These are phyloP conservation scores for Xylaria sp. DNA, from an alignment of 2,329 filamentous ascomycete species.

Conservation along the genomic window DNA sequence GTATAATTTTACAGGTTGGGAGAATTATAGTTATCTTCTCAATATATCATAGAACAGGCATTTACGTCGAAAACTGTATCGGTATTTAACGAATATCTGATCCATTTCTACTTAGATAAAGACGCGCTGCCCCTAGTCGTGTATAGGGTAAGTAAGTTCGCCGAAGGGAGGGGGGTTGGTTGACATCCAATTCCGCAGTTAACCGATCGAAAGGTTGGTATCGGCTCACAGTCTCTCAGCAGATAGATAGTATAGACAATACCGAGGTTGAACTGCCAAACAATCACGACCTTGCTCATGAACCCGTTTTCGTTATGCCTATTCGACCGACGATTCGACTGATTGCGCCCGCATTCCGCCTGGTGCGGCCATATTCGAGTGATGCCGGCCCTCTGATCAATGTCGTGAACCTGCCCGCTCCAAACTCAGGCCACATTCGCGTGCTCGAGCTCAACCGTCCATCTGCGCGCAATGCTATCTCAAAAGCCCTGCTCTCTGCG, in stretches of 20 bases:
- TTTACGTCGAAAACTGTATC: not conserved
- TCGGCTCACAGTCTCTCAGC: not conserved
- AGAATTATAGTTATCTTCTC: not conserved
- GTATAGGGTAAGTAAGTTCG: constrained; percentile 1
- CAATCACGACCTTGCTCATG: too few species aligned
- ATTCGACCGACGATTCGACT: constrained; percentile 42
- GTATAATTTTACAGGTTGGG: not conserved
- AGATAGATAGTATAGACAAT: too few species aligned
- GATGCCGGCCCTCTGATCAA: constrained; percentile 67
- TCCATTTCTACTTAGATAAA: not conserved
- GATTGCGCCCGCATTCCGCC: constrained; percentile 33
- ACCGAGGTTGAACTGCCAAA: too few species aligned
- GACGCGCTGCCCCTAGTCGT: not conserved
- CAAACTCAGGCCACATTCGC: constrained; percentile 83
- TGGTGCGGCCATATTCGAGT: constrained; percentile 54
- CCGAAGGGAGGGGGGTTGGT: not conserved
- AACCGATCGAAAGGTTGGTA: constrained; percentile 13
- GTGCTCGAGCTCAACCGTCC: constrained; percentile 90
- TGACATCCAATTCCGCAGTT: constrained; percentile 18
- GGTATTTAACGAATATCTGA: not conserved
- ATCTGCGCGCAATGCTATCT: constrained; percentile 89
- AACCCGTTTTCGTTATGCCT: constrained; percentile 38
- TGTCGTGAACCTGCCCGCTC: constrained; percentile 78
- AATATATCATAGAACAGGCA: not conserved
- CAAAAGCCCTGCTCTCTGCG: constrained; percentile 75